Evolutionary conservation across 345 rosid species (phyloP), one percentile per base, ranked within the genome.

Genomic region (Eutrema japonicum): DNA sequence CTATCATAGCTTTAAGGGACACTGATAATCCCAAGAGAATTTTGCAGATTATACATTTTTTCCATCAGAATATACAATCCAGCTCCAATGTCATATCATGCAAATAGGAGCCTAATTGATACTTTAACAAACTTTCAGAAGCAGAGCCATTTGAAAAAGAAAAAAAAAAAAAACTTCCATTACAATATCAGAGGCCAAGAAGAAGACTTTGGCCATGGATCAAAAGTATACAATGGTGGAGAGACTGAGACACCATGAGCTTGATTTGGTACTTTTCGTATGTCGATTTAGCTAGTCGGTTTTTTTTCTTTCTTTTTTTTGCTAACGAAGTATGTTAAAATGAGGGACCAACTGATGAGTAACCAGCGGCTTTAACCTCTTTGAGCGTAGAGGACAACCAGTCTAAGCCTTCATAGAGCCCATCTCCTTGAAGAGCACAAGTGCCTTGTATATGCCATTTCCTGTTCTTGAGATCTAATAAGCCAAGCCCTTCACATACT

Each of bases 381-480:
- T 90, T 90, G 50, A 92, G 83, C 2, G 97, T 92, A 59, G 85
- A 58, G 22, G 96, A 77, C 73, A 96, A 81, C 98, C 99, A 92
- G 79, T 92, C 98, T 85, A 92, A 82, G 30, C 99, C 99, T 78
- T 96, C 99, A 7, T 96, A 96, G 13, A 96, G 97, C 13, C 99
- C 99, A 58, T 92, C 99, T 69, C 99, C 99, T 78, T 79, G 82
- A 42, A 96, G 88, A 7, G 99, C 98, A 54, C 98, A 90, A 70
- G 98, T 92, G 58, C 98, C 99, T 81, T 96, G 98, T 78, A 96
- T 92, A 80, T 96, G 97, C 99, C 99, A 96, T 78, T 89, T 96
- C 78, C 98, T 84, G 86, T 92, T 89, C 89, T 90, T 89, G 32
- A 92, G 89, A 72, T 88, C 98, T 70, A 87, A 82, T 33, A 96